Evolutionary conservation across 2,329 filamentous ascomycete genomes (phyloP).

Genomic region (Torrubiellomyces zombiae): DNA sequence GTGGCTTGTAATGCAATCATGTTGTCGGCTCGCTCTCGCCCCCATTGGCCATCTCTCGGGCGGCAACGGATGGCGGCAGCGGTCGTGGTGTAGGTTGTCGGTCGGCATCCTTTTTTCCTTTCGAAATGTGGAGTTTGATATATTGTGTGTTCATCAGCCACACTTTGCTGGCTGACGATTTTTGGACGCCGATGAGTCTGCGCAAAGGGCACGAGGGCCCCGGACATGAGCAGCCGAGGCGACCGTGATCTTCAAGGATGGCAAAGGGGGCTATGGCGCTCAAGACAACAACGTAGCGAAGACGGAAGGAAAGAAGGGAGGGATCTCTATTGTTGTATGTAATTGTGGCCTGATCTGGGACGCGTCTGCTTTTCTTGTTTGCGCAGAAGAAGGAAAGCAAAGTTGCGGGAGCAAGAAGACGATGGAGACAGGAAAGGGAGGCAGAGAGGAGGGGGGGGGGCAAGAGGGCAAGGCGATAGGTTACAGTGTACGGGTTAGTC

Average conservation of each 20-base stretch:
- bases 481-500: constrained; percentile 8
- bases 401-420: constrained; percentile 13
- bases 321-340: constrained; percentile 16
- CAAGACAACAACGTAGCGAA: constrained; percentile 9
- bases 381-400: constrained; percentile 12
- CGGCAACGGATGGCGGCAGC: constrained; percentile 15
- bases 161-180: no score
- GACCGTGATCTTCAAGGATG: no score
- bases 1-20: constrained; percentile 17
- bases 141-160: constrained; percentile 19
- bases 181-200: no score
- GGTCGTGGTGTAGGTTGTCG: constrained; percentile 14
- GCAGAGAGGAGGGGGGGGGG: constrained; percentile 7
- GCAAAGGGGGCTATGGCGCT: no score
- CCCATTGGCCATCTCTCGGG: no score
- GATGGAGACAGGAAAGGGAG: constrained; percentile 8
- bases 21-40: constrained; percentile 15
- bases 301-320: constrained; percentile 16
- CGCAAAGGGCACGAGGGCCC: no score
- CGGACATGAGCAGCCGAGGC: no score
- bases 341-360: constrained; percentile 17
- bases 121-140: constrained; percentile 26
- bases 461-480: no score
- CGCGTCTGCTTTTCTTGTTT: constrained; percentile 9
- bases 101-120: constrained; percentile 21